Evolutionary conservation across 108 stramenopile genomes (phyloP).

Genomic region (Cyclotella choctawhatcheeana): DNA sequence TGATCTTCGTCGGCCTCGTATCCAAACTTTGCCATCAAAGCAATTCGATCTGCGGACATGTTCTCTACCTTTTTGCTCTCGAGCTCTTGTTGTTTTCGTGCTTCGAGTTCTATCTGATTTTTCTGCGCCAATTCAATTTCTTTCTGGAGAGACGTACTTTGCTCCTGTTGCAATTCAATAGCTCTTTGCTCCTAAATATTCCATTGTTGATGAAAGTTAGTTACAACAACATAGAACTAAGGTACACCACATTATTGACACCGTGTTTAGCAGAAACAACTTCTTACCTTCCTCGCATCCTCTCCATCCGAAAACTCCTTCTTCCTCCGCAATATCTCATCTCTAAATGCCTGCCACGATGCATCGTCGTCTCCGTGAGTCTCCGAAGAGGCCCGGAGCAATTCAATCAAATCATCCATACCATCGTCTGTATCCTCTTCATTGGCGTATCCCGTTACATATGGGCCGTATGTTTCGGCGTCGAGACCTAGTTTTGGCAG

Average conservation of each 20-base stretch:
- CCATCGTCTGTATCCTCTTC: slow-evolving; percentile 53
- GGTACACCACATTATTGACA: background rate
- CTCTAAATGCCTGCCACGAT: slow-evolving; percentile 57
- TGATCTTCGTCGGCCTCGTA: slow-evolving; percentile 65
- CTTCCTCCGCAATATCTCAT: slow-evolving; percentile 50
- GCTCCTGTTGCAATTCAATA: slow-evolving; percentile 39
- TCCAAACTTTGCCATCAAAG: slow-evolving; percentile 75
- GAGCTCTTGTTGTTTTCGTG: slow-evolving; percentile 31
- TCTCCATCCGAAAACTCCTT: slow-evolving; percentile 31
- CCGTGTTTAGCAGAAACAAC: background rate
- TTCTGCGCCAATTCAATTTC: slow-evolving; percentile 60
- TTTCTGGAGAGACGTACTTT: slow-evolving; percentile 55
- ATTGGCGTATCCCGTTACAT: slow-evolving; percentile 58
- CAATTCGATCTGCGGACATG: slow-evolving; percentile 70
- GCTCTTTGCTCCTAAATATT: slow-evolving; percentile 27
- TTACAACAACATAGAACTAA: background rate
- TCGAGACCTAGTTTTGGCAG: slow-evolving; percentile 76
- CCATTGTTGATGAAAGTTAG: background rate
- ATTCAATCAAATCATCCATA: slow-evolving; percentile 64
- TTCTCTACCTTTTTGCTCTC: slow-evolving; percentile 41
- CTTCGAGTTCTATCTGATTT: slow-evolving; percentile 50
- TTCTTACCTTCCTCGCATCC: slow-evolving; percentile 36
- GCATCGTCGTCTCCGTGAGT: slow-evolving; percentile 62
- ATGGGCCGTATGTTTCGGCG: slow-evolving; percentile 74
- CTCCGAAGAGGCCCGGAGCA: slow-evolving; percentile 75